A percentile compares a stretch with the other conserved stretches of the same genome.
phyloP scores from a whole-genome alignment of 2,329 filamentous ascomycete genomes.

The Westerdykella aurantiaca region DNA sequence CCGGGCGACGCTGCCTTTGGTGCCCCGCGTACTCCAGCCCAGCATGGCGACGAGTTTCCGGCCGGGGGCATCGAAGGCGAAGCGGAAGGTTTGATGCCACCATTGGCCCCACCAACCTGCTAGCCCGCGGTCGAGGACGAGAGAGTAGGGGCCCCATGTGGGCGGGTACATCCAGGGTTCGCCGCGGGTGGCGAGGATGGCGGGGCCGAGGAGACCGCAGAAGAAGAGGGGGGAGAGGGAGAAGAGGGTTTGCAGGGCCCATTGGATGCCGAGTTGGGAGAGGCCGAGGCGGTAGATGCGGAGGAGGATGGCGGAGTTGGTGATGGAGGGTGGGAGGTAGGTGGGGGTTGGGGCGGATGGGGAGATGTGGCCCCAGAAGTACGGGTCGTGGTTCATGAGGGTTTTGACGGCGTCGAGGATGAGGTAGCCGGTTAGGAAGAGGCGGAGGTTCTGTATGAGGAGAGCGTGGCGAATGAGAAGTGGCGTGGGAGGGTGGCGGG shows the following conservation, averaged over 20 bases:
- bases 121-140: slow-evolving; percentile 63
- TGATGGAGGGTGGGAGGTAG: slow-evolving; percentile 41
- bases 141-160: slow-evolving; percentile 49
- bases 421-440: slow-evolving; percentile 56
- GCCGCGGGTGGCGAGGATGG: slow-evolving; percentile 55
- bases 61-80: slow-evolving; percentile 60
- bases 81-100: slow-evolving; percentile 90
- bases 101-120: slow-evolving; percentile 76
- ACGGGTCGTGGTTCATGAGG: slow-evolving; percentile 68
- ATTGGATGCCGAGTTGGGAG: slow-evolving; percentile 52
- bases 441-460: slow-evolving; percentile 30
- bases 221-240: slow-evolving; percentile 57
- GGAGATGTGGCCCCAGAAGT: slow-evolving; percentile 57
- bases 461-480: slow-evolving; percentile 23
- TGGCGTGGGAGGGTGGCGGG: slow-evolving; percentile 35
- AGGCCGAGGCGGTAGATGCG: slow-evolving; percentile 53
- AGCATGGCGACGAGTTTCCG: slow-evolving; percentile 40
- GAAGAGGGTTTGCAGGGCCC: slow-evolving; percentile 58
- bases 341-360: slow-evolving; percentile 38
- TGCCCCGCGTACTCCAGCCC: slow-evolving; percentile 25
- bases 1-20: slow-evolving; percentile 37
- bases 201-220: slow-evolving; percentile 52
- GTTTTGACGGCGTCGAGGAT: slow-evolving; percentile 65
- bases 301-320: slow-evolving; percentile 44
- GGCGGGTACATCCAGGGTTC: slow-evolving; percentile 58